These are phyloP conservation scores for Penicillium sumatraense DNA, from an alignment of 2,329 filamentous ascomycete genomes.

Conservation along the genomic window DNA sequence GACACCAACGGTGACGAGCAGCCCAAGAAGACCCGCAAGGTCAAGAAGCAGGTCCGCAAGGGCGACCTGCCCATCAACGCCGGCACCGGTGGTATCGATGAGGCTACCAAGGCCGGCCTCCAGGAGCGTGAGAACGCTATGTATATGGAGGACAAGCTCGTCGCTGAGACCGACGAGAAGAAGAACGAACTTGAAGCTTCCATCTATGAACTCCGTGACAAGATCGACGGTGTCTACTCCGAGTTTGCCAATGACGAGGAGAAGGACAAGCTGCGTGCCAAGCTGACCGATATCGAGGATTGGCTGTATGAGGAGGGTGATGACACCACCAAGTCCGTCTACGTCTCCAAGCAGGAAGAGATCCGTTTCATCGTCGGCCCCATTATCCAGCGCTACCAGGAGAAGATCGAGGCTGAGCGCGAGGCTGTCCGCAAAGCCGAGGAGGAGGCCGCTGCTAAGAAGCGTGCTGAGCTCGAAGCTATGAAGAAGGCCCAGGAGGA, in stretches of 20 bases:
- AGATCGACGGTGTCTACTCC: slow-evolving; percentile 88
- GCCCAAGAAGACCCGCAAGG: slow-evolving; percentile 87
- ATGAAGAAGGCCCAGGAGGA: slow-evolving; percentile 77
- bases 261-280: slow-evolving; percentile 82
- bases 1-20: slow-evolving; percentile 76
- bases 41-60: slow-evolving; percentile 99
- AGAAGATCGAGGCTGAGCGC: slow-evolving; percentile 88
- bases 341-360: slow-evolving; percentile 94
- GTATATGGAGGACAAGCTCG: slow-evolving; percentile 98
- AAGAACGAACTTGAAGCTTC: slow-evolving; percentile 99
- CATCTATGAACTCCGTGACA: slow-evolving; percentile 96
- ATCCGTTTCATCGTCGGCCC: slow-evolving; percentile 89
- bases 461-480: slow-evolving; percentile 70
- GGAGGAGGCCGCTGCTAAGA: slow-evolving; percentile 68
- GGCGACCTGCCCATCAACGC: slow-evolving; percentile 88
- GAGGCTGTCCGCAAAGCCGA: slow-evolving; percentile 69
- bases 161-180: slow-evolving; percentile 97
- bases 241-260: slow-evolving; percentile 90
- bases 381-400: slow-evolving; percentile 91
- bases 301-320: slow-evolving; percentile 99
- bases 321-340: slow-evolving; percentile 90
- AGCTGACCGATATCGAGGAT: slow-evolving; percentile 87
- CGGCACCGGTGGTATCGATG: slow-evolving; percentile 80
- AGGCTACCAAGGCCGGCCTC: slow-evolving; percentile 62
- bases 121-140: slow-evolving; percentile 83